phyloP scores from a whole-genome alignment of 495 filamentous ascomycete species.

The Penicillium taxi region DNA sequence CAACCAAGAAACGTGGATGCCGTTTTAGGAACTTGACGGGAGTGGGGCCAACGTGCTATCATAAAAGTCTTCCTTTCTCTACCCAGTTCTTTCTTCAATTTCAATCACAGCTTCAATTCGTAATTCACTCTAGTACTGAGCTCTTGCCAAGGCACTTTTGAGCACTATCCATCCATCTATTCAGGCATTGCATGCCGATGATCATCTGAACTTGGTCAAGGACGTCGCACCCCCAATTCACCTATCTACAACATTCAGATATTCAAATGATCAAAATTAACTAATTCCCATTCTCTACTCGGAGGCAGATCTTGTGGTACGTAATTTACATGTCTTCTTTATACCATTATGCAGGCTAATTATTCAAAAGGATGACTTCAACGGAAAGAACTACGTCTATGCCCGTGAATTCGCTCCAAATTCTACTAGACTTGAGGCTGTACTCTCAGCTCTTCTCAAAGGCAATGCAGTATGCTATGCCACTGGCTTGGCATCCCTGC shows the following conservation, averaged over 20 bases:
- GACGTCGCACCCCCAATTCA: constrained; percentile 78
- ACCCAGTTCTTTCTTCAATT: too few relatives aligned
- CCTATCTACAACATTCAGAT: constrained; percentile 76
- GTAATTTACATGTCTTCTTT: background rate
- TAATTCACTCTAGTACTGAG: too few relatives aligned
- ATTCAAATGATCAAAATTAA: constrained; percentile 53
- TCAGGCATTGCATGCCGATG: constrained; percentile 62
- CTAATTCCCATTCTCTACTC: constrained; percentile 43
- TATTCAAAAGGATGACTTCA: constrained; percentile 17
- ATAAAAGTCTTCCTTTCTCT: too few relatives aligned
- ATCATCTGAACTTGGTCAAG: constrained; percentile 54
- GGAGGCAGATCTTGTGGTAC: constrained; percentile 25
- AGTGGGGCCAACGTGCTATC: constrained; percentile 15
- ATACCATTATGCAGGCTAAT: background rate
- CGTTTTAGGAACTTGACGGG: constrained; percentile 22
- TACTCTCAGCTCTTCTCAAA: constrained; percentile 59
- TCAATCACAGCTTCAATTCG: too few relatives aligned
- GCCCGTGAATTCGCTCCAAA: constrained; percentile 66
- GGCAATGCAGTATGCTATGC: constrained; percentile 62
- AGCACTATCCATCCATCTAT: constrained; percentile 14
- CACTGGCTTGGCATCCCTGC: constrained; percentile 73
- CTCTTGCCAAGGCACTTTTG: too few relatives aligned
- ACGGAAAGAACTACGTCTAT: constrained; percentile 50
- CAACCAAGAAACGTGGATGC: constrained; percentile 9
- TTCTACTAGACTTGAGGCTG: constrained; percentile 67